A percentile compares a stretch with the other conserved stretches of the same genome.
Conservation (phyloP, 2,329 filamentous ascomycete genomes). For the Clonostachys chloroleuca region DNA sequence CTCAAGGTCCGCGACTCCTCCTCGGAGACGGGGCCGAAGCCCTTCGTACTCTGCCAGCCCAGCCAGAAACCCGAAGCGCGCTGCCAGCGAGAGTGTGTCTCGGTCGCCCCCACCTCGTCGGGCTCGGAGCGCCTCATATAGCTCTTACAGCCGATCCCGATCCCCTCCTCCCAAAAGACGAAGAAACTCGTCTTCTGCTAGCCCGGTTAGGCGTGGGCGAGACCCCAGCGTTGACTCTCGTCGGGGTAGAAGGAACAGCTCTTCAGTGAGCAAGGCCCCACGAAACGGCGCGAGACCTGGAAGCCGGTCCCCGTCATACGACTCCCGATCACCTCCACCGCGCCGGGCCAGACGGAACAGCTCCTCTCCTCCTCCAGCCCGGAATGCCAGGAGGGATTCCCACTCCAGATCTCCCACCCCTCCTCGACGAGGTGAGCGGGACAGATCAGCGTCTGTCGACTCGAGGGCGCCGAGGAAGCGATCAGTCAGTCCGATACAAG, state of each 20-base stretch:
- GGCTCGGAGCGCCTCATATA: constrained; percentile 19
- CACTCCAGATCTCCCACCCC: constrained; percentile 12
- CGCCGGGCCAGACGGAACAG: constrained; percentile 8
- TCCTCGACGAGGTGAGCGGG: constrained; percentile 3
- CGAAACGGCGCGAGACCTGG: constrained; percentile 13
- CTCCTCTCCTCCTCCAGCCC: neutral
- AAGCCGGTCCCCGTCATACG: constrained; percentile 22
- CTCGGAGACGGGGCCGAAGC: constrained; percentile 8
- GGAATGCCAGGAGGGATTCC: constrained; percentile 2
- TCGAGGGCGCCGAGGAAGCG: constrained; percentile 1
- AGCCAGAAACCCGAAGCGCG: constrained; percentile 13
- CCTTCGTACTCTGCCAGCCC: constrained; percentile 22
- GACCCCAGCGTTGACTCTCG: neutral
- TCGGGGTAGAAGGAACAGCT: constrained; percentile 19
- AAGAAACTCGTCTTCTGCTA: constrained; percentile 11
- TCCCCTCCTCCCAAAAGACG: constrained; percentile 14
- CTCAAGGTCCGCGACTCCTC: constrained; percentile 26
- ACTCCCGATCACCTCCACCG: constrained; percentile 18
- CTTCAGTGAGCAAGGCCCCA: constrained; percentile 20
- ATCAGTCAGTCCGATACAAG: constrained; percentile 4
- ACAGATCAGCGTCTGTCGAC: constrained; percentile 1
- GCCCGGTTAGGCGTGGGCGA: constrained; percentile 4
- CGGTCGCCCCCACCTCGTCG: constrained; percentile 20
- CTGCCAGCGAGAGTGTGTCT: constrained; percentile 15
- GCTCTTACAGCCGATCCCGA: constrained; percentile 22